These are phyloP conservation scores for Carex cristatella DNA, from an alignment of 176 grass and related monocot genomes.

Conservation along the genomic window DNA sequence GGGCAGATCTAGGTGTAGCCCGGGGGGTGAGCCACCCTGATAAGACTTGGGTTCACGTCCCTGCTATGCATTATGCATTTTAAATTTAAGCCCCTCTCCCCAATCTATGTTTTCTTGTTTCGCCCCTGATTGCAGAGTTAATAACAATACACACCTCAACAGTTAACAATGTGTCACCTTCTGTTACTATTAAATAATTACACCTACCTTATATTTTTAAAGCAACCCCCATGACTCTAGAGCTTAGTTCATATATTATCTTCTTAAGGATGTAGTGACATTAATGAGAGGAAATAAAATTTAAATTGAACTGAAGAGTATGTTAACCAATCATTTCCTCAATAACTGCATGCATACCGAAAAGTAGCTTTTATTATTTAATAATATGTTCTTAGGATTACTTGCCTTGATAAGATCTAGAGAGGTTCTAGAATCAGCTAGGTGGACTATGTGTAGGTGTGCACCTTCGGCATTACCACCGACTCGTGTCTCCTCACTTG, in stretches of 20 bases:
- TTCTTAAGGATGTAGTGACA: not conserved
- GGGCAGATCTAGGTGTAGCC: no score
- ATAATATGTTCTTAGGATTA: not conserved
- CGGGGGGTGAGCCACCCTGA: no score
- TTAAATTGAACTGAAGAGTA: not conserved
- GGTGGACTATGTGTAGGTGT: slow-evolving; percentile 89
- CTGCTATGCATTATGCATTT: no score
- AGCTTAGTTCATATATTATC: not conserved
- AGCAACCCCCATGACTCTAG: not conserved
- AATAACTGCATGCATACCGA: not conserved
- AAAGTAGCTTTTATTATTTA: not conserved
- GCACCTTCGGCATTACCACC: slow-evolving; percentile 83
- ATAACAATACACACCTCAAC: not conserved
- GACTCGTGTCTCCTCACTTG: slow-evolving; percentile 51
- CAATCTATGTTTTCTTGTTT: no score
- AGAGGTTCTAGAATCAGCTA: slow-evolving; percentile 81
- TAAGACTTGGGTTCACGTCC: no score
- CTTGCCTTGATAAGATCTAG: slow-evolving; percentile 77
- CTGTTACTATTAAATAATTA: not conserved
- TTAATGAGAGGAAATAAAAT: not conserved
- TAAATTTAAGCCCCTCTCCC: no score
- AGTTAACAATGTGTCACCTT: not conserved
- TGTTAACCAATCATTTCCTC: not conserved
- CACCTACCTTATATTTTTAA: not conserved
- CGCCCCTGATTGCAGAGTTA: not conserved